phyloP scores from a whole-genome alignment of 139 green algal species.

The Picochlorum sp. region DNA sequence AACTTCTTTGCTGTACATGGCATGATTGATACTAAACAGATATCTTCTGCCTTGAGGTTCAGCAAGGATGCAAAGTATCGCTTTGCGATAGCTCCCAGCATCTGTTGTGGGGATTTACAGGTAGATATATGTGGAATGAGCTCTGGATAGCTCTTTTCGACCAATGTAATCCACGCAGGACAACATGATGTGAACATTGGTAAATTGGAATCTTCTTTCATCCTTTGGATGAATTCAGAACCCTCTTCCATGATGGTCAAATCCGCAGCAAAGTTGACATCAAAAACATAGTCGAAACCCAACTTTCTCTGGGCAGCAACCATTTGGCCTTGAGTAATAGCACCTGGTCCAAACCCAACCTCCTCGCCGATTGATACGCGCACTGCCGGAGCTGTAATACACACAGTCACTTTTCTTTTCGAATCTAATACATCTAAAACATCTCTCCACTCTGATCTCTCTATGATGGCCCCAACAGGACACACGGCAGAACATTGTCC shows the following conservation, averaged over 20 bases:
- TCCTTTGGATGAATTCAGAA: constrained; percentile 44
- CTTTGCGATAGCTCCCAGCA: constrained; percentile 58
- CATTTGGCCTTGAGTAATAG: constrained; percentile 38
- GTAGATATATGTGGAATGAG: constrained; percentile 60
- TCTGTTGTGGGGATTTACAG: constrained; percentile 55
- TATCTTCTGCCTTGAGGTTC: constrained; percentile 20
- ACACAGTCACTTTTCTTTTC: constrained; percentile 42
- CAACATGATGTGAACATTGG: constrained; percentile 76
- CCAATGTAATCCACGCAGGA: constrained; percentile 38
- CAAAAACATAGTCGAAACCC: constrained; percentile 61
- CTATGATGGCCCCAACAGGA: constrained; percentile 35
- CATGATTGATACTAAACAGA: constrained; percentile 48
- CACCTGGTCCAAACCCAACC: constrained; percentile 38
- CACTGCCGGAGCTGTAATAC: constrained; percentile 47
- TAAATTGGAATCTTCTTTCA: constrained; percentile 7
- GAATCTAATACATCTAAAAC: constrained; percentile 30
- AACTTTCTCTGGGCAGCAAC: constrained; percentile 37
- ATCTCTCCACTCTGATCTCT: constrained; percentile 34
- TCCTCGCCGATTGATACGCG: constrained; percentile 50
- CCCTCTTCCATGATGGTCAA: constrained; percentile 71
- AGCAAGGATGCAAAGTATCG: constrained; percentile 38
- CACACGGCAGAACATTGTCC: constrained; percentile 38
- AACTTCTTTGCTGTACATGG: constrained; percentile 54
- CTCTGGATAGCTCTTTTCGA: constrained; percentile 61
- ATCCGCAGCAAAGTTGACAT: constrained; percentile 41